Evolutionary conservation across 1,284 basidiomycete genomes (phyloP).

Genomic region (Mycena citricolor): DNA sequence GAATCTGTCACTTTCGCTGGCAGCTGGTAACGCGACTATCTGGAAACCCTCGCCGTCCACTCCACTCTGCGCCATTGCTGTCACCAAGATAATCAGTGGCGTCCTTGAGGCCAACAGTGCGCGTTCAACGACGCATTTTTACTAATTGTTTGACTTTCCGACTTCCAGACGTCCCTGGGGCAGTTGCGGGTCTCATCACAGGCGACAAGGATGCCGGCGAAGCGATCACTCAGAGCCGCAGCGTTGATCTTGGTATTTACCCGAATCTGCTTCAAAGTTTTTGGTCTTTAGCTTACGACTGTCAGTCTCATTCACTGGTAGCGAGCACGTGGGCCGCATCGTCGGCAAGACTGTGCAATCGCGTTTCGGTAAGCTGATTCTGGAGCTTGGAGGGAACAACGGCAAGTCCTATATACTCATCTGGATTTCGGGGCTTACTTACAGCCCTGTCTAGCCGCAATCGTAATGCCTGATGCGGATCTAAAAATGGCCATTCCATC

Average conservation of each 20-base stretch:
- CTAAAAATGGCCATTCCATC: slow-evolving; percentile 84
- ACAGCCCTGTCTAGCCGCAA: slow-evolving; percentile 52
- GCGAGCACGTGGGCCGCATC: slow-evolving; percentile 81
- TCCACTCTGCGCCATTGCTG: slow-evolving; percentile 84
- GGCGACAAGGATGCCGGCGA: slow-evolving; percentile 84
- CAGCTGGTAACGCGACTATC: slow-evolving; percentile 89
- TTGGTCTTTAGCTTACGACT: slow-evolving; percentile 15
- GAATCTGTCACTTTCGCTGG: slow-evolving; percentile 89
- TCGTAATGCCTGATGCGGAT: slow-evolving; percentile 93
- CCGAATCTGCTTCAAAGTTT: slow-evolving; percentile 2
- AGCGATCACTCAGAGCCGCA: slow-evolving; percentile 68
- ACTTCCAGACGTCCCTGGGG: slow-evolving; percentile 59
- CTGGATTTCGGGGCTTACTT: slow-evolving; percentile 15
- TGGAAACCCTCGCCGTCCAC: slow-evolving; percentile 96
- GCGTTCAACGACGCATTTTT: not conserved
- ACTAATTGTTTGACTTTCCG: slow-evolving; percentile 5
- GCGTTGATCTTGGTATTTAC: slow-evolving; percentile 71
- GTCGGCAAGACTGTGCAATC: slow-evolving; percentile 82
- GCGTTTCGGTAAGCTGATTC: slow-evolving; percentile 80
- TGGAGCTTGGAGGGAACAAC: slow-evolving; percentile 97
- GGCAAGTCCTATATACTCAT: slow-evolving; percentile 42
- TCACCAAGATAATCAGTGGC: slow-evolving; percentile 79
- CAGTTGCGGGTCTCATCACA: slow-evolving; percentile 79
- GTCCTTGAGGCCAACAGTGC: slow-evolving; percentile 78
- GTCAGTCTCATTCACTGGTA: slow-evolving; percentile 90